These are phyloP conservation scores for Hypoxylon sp. DNA, from an alignment of 2,329 filamentous ascomycete genomes.

Conservation along the genomic window DNA sequence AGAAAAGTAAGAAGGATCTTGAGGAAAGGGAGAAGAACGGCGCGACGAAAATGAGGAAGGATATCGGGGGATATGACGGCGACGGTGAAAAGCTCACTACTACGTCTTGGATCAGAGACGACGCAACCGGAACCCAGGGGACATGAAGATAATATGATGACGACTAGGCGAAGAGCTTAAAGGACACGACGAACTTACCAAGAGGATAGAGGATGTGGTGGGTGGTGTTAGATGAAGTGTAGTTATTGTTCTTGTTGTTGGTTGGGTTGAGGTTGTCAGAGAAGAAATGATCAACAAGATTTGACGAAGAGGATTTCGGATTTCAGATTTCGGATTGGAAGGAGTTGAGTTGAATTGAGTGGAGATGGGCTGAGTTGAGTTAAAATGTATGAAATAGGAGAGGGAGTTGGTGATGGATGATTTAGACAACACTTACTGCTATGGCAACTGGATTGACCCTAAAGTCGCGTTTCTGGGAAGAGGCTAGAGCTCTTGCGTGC, in stretches of 20 bases:
- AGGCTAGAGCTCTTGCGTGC: background rate
- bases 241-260: too few species aligned
- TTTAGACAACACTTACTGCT: background rate
- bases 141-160: background rate
- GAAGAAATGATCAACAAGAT: background rate
- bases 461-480: background rate
- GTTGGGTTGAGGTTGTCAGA: background rate
- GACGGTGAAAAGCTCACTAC: background rate
- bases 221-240: too few species aligned
- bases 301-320: background rate
- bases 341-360: background rate
- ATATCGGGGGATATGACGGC: background rate
- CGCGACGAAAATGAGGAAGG: background rate
- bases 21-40: background rate
- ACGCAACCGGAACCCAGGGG: background rate
- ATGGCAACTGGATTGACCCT: background rate
- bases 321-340: background rate
- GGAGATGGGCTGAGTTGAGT: background rate
- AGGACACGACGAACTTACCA: constrained; percentile 2
- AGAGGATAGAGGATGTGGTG: too few species aligned
- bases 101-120: background rate
- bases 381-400: background rate
- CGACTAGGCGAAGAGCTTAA: background rate
- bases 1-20: background rate
- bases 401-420: background rate